Evolutionary conservation across 2,329 filamentous ascomycete species (phyloP).

Genomic region (Bipolaris sorokiniana): DNA sequence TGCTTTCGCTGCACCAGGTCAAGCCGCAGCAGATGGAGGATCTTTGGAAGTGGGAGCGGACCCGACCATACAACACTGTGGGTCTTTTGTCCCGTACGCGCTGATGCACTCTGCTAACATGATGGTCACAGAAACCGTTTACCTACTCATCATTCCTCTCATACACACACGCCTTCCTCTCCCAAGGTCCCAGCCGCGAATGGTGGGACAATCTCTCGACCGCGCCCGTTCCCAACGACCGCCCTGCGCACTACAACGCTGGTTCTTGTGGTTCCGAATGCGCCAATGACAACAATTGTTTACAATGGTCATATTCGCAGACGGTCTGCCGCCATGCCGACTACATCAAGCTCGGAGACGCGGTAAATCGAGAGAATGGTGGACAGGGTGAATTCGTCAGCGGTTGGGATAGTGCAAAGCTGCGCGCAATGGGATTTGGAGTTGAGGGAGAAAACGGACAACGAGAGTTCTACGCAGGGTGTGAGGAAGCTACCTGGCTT

Average conservation of each 20-base stretch:
- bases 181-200: conserved; percentile 38
- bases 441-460: conserved; percentile 42
- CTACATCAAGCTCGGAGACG: conserved; percentile 44
- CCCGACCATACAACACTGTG: conserved; percentile 44
- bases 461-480: conserved; percentile 41
- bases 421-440: conserved; percentile 45
- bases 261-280: conserved; percentile 45
- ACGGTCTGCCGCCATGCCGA: conserved; percentile 48
- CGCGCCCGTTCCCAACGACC: conserved; percentile 43
- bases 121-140: conserved; percentile 41
- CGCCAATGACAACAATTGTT: conserved; percentile 39
- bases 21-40: conserved; percentile 56
- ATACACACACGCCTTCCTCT: conserved; percentile 46
- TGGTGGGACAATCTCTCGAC: conserved; percentile 48
- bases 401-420: conserved; percentile 49
- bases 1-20: conserved; percentile 50
- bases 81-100: conserved; percentile 1
- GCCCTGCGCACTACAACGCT: conserved; percentile 43
- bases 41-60: conserved; percentile 57
- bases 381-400: conserved; percentile 47
- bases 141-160: conserved; percentile 47
- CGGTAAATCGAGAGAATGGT: conserved; percentile 41
- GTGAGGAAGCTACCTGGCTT: conserved; percentile 49
- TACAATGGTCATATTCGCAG: conserved; percentile 48
- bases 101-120: conserved; percentile 6